phyloP scores from a whole-genome alignment of 2,329 filamentous ascomycete species.

The Metarhizium anisopliae region DNA sequence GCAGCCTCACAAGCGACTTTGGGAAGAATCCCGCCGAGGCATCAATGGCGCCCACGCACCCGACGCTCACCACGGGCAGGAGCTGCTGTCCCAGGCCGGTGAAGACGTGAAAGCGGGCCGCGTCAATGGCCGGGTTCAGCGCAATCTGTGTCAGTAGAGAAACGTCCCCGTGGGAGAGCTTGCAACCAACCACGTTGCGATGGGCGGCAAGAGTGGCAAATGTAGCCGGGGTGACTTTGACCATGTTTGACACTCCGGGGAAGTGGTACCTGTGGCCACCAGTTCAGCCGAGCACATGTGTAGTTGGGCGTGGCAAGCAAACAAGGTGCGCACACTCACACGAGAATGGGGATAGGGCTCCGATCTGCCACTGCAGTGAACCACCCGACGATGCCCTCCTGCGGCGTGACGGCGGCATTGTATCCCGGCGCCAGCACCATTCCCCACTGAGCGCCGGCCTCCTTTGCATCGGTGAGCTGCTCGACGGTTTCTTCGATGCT shows the following conservation, averaged over 20 bases:
- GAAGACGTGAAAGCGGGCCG: constrained; percentile 49
- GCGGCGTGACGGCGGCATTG: constrained; percentile 44
- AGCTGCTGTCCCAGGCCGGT: constrained; percentile 59
- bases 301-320: too few species aligned
- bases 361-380: constrained; percentile 49
- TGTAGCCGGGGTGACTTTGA: constrained; percentile 48
- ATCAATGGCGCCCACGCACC: constrained; percentile 52
- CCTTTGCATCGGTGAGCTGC: constrained; percentile 44
- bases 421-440: constrained; percentile 52
- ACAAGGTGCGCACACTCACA: constrained; percentile 29
- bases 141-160: constrained; percentile 56
- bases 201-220: constrained; percentile 49
- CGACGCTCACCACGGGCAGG: constrained; percentile 48
- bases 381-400: constrained; percentile 49
- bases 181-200: constrained; percentile 60
- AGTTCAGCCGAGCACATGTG: too few species aligned
- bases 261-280: constrained; percentile 45
- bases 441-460: constrained; percentile 51
- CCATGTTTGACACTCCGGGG: constrained; percentile 57
- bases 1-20: constrained; percentile 49
- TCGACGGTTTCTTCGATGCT: constrained; percentile 53
- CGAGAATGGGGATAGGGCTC: constrained; percentile 47
- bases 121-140: constrained; percentile 49
- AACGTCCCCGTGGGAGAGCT: constrained; percentile 59
- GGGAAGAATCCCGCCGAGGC: constrained; percentile 56